Percentiles rank a stretch among this genome's conserved stretches.
phyloP scores from a whole-genome alignment of 106 monocot species.

The Dactylorhiza incarnata region DNA sequence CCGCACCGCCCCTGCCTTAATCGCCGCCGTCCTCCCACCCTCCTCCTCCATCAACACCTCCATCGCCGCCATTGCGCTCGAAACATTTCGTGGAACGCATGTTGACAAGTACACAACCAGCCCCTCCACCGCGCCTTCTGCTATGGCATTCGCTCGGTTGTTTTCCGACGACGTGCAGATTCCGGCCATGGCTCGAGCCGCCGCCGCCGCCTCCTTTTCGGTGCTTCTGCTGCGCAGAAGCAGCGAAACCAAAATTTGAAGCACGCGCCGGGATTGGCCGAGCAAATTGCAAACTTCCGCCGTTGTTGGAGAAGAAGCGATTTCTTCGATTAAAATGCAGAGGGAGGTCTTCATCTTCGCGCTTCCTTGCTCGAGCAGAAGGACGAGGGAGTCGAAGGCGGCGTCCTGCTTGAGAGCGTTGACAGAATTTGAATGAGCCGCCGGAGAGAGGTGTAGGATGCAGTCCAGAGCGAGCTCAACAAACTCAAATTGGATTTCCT shows the following conservation, averaged over 20 bases:
- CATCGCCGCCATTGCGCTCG: slow-evolving; percentile 47
- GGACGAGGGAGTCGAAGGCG: slow-evolving; percentile 23
- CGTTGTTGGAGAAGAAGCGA: slow-evolving; percentile 17
- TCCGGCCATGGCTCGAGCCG: slow-evolving; percentile 33
- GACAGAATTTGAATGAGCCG: slow-evolving; percentile 27
- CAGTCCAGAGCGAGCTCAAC: slow-evolving; percentile 56
- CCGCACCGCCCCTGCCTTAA: slow-evolving; percentile 10
- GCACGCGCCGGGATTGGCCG: slow-evolving; percentile 21
- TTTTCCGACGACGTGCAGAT: slow-evolving; percentile 29
- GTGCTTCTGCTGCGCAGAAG: not conserved
- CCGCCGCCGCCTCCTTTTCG: slow-evolving; percentile 30
- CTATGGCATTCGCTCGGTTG: slow-evolving; percentile 31
- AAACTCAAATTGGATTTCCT: slow-evolving; percentile 6
- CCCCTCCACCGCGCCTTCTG: slow-evolving; percentile 36
- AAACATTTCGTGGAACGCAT: slow-evolving; percentile 4
- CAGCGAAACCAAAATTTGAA: slow-evolving; percentile 33
- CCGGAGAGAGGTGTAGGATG: slow-evolving; percentile 15
- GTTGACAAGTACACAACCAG: slow-evolving; percentile 28
- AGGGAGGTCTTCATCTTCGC: slow-evolving; percentile 25
- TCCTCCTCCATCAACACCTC: slow-evolving; percentile 40
- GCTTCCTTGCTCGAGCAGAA: slow-evolving; percentile 34
- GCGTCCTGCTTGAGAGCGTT: slow-evolving; percentile 35
- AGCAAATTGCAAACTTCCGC: slow-evolving; percentile 20
- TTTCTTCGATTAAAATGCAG: slow-evolving; percentile 6
- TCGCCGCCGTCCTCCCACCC: slow-evolving; percentile 28